Percentiles rank a stretch among this genome's conserved stretches.
Conservation (phyloP, 176 grass and related monocot genomes). For the Phoenix roebelenii region DNA sequence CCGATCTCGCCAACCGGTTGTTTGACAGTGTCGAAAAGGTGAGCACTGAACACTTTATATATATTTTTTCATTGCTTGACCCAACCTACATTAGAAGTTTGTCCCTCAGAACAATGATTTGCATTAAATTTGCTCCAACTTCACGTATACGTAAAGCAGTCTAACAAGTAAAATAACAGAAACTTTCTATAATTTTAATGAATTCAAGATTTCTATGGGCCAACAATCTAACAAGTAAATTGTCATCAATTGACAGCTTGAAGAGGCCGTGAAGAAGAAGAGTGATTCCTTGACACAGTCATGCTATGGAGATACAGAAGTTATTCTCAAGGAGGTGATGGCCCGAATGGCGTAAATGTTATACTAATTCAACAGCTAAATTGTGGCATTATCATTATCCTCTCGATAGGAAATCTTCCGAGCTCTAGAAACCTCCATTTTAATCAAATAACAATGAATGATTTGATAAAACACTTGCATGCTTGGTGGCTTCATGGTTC, state of each 20-base stretch:
- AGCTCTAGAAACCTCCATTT: too few relatives aligned
- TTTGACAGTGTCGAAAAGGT: conserved; percentile 73
- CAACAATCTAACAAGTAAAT: background rate
- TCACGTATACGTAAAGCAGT: background rate
- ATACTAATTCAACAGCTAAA: too few relatives aligned
- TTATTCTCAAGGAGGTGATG: conserved; percentile 69
- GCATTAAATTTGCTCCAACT: background rate
- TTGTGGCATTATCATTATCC: too few relatives aligned
- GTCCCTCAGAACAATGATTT: background rate
- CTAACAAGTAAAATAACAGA: background rate
- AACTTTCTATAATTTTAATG: background rate
- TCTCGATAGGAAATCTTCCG: too few relatives aligned
- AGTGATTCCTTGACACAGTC: conserved; percentile 31
- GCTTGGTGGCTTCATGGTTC: too few relatives aligned
- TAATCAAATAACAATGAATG: too few relatives aligned
- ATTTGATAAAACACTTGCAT: too few relatives aligned
- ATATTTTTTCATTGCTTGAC: background rate
- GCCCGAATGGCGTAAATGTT: conserved; percentile 33
- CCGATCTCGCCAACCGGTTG: conserved; percentile 53
- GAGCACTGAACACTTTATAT: background rate
- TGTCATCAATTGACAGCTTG: conserved; percentile 20
- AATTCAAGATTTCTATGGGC: background rate
- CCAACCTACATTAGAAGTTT: background rate
- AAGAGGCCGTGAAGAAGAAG: conserved; percentile 42
- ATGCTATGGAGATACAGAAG: conserved; percentile 37